Evolutionary conservation across 352 stramenopile species (phyloP).

Genomic region (Phytopythium vexans): DNA sequence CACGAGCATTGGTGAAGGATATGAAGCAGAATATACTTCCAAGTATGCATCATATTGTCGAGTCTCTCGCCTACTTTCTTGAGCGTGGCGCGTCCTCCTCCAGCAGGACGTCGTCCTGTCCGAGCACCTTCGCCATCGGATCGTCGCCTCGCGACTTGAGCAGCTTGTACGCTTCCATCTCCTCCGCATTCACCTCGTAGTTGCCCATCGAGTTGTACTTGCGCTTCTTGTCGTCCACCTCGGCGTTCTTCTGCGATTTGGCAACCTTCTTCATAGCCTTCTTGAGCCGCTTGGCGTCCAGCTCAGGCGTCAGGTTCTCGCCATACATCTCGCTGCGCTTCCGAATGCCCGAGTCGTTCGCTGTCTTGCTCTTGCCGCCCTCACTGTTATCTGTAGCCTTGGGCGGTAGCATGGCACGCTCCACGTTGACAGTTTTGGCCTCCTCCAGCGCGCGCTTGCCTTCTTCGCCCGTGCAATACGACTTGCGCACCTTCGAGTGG

Average conservation of each 20-base stretch:
- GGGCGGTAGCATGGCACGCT: slow-evolving; percentile 47
- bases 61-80: too few species aligned
- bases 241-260: slow-evolving; percentile 52
- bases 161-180: slow-evolving; percentile 96
- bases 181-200: slow-evolving; percentile 91
- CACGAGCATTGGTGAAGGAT: too few species aligned
- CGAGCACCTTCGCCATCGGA: slow-evolving; percentile 93
- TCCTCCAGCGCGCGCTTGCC: slow-evolving; percentile 89
- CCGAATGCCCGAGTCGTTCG: slow-evolving; percentile 20
- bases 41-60: too few species aligned
- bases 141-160: slow-evolving; percentile 87
- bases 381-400: slow-evolving; percentile 20
- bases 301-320: slow-evolving; percentile 70
- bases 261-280: slow-evolving; percentile 76
- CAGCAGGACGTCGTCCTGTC: slow-evolving; percentile 46
- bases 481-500: slow-evolving; percentile 93
- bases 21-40: too few species aligned
- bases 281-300: slow-evolving; percentile 86
- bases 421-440: slow-evolving; percentile 47
- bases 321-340: slow-evolving; percentile 89
- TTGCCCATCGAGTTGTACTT: slow-evolving; percentile 94
- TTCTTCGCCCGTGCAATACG: slow-evolving; percentile 94
- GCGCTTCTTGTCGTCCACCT: slow-evolving; percentile 83
- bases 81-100: slow-evolving; percentile 14
- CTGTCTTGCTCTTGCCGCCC: slow-evolving; percentile 5